These are phyloP conservation scores for Termitomyces sp. DNA, from an alignment of 768 basidiomycete genomes.

Conservation along the genomic window DNA sequence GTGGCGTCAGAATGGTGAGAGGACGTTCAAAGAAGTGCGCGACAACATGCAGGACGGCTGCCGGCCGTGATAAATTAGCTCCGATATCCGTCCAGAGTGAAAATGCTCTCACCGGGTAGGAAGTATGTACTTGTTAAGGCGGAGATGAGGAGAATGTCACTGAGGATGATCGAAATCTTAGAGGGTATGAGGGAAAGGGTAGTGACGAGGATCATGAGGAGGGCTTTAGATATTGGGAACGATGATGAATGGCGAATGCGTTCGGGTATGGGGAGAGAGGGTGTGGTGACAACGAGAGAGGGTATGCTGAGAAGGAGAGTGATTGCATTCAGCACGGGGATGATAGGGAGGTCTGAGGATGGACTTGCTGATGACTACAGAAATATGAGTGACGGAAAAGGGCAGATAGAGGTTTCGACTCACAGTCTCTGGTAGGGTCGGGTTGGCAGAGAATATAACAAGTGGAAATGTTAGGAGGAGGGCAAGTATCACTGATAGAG, in stretches of 20 bases:
- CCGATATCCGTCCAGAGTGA: no score
- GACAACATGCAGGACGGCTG: slow-evolving; percentile 73
- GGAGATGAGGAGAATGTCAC: slow-evolving; percentile 45
- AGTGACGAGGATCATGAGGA: slow-evolving; percentile 39
- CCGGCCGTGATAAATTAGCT: background rate
- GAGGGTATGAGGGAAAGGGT: slow-evolving; percentile 44
- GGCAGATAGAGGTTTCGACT: slow-evolving; percentile 10
- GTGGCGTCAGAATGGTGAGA: slow-evolving; percentile 74
- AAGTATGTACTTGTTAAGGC: slow-evolving; percentile 58
- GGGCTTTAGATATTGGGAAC: slow-evolving; percentile 43
- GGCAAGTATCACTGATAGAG: slow-evolving; percentile 45
- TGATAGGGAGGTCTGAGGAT: slow-evolving; percentile 26
- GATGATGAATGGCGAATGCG: slow-evolving; percentile 34
- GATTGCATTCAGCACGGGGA: slow-evolving; percentile 41
- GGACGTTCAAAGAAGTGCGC: slow-evolving; percentile 85
- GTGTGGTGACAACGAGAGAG: slow-evolving; percentile 52
- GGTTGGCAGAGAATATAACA: slow-evolving; percentile 47
- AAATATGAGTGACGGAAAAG: background rate
- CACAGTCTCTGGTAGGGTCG: slow-evolving; percentile 36
- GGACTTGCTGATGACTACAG: slow-evolving; percentile 7
- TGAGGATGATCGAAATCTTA: slow-evolving; percentile 33
- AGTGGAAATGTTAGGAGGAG: slow-evolving; percentile 53
- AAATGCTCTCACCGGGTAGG: slow-evolving; percentile 54
- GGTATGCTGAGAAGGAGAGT: slow-evolving; percentile 61
- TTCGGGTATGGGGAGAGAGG: slow-evolving; percentile 46